These are phyloP conservation scores for Colletotrichum australisinense DNA, from an alignment of 2,329 filamentous ascomycete species.

Conservation along the genomic window DNA sequence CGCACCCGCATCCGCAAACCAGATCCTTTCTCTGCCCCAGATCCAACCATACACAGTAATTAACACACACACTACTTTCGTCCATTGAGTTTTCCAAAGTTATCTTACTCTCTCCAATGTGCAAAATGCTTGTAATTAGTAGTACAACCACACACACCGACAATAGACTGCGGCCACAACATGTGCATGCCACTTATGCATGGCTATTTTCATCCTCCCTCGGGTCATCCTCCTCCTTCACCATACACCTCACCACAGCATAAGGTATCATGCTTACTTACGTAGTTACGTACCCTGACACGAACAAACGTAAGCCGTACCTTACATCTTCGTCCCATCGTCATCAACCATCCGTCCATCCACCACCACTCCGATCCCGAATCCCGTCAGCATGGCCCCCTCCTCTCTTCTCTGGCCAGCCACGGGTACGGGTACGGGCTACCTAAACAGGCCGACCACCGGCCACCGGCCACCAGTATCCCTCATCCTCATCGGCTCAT, in stretches of 20 bases:
- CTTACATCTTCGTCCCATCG: not conserved
- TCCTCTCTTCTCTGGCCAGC: no score
- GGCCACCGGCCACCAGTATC: no score
- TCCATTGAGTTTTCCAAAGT: no score
- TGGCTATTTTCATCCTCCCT: constrained; percentile 14
- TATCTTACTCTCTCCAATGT: no score
- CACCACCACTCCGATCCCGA: not conserved
- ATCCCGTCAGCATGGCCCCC: no score
- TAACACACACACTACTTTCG: no score
- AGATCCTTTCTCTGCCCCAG: not conserved
- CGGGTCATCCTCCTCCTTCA: not conserved
- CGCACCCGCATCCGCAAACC: not conserved
- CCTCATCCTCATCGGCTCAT: no score
- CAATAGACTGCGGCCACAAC: not conserved
- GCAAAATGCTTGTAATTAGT: no score
- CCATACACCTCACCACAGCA: not conserved
- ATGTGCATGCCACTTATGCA: constrained; percentile 10
- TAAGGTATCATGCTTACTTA: not conserved
- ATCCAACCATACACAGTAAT: not conserved
- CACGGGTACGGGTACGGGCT: no score
- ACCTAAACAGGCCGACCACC: no score
- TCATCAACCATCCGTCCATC: not conserved
- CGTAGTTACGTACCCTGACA: no score
- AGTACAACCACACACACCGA: not conserved
- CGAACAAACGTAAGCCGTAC: not conserved